phyloP scores from a whole-genome alignment of 225 moss, liverwort and hornwort species.

The Bryoerythrophyllum caledonicum region DNA sequence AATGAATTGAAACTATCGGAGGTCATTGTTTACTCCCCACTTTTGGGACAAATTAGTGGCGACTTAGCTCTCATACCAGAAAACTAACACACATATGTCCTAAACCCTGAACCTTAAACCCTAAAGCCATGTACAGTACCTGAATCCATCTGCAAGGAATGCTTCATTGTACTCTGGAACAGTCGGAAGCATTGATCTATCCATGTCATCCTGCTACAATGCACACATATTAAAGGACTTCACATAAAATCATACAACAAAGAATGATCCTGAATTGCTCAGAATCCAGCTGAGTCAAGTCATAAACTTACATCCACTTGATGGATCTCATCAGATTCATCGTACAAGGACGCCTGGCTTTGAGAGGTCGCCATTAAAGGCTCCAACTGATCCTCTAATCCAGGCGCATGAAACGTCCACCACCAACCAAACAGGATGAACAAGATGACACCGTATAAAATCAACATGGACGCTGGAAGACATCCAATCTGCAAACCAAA shows the following conservation, averaged over 20 bases:
- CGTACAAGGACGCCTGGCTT: constrained; percentile 34
- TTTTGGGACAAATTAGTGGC: no score
- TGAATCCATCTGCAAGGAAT: constrained; percentile 74
- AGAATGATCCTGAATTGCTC: constrained; percentile 13
- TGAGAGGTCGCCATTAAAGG: constrained; percentile 53
- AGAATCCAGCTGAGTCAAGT: neutral
- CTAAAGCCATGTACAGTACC: constrained; percentile 40
- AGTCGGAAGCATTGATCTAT: constrained; percentile 30
- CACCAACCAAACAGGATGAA: constrained; percentile 71
- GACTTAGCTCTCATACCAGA: neutral
- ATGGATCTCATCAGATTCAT: constrained; percentile 46
- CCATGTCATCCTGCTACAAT: constrained; percentile 33
- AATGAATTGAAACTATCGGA: neutral
- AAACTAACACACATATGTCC: neutral
- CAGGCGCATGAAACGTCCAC: constrained; percentile 53
- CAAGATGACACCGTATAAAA: constrained; percentile 61
- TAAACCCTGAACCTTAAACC: neutral
- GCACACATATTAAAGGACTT: neutral
- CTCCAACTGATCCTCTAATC: constrained; percentile 36
- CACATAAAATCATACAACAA: neutral
- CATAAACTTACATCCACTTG: constrained; percentile 34
- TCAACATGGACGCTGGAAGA: constrained; percentile 62
- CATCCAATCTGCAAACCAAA: constrained; percentile 63
- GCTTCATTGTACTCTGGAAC: constrained; percentile 62
- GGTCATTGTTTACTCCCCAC: neutral